These are phyloP conservation scores for Ochromonas danica DNA, from an alignment of 108 stramenopile species.

Conservation along the genomic window DNA sequence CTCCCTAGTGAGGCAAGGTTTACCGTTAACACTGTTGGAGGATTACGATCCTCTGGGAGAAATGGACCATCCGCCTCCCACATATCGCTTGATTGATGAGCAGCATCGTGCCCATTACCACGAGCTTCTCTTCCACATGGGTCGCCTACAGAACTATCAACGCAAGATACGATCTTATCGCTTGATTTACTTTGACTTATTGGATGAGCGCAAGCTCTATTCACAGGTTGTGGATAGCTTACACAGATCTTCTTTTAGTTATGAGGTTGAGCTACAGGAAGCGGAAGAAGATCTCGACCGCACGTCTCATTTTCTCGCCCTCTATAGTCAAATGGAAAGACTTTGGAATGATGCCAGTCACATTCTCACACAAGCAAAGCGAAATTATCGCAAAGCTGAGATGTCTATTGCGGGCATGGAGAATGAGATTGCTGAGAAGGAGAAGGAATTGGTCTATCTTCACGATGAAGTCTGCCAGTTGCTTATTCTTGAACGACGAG, in stretches of 20 bases:
- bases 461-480: constrained; percentile 43
- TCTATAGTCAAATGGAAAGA: constrained; percentile 2
- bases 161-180: constrained; percentile 42
- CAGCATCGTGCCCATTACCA: constrained; percentile 50
- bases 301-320: neutral
- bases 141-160: constrained; percentile 49
- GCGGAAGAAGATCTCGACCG: constrained; percentile 37
- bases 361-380: constrained; percentile 43
- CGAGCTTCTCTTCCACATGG: constrained; percentile 47
- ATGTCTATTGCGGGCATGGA: constrained; percentile 44
- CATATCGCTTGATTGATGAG: constrained; percentile 45
- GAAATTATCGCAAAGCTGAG: constrained; percentile 44
- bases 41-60: constrained; percentile 6
- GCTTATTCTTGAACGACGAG: constrained; percentile 41
- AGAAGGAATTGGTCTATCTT: constrained; percentile 40
- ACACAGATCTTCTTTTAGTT: constrained; percentile 36
- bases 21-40: constrained; percentile 35
- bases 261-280: constrained; percentile 36
- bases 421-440: constrained; percentile 38
- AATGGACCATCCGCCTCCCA: constrained; percentile 43
- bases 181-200: constrained; percentile 32
- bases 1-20: constrained; percentile 21
- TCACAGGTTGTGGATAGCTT: constrained; percentile 30
- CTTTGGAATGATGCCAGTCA: constrained; percentile 42
- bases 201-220: constrained; percentile 23